A percentile compares a stretch with the other conserved stretches of the same genome.
Conservation (phyloP, 140 eudicot genomes). For the Anethum foeniculum region DNA sequence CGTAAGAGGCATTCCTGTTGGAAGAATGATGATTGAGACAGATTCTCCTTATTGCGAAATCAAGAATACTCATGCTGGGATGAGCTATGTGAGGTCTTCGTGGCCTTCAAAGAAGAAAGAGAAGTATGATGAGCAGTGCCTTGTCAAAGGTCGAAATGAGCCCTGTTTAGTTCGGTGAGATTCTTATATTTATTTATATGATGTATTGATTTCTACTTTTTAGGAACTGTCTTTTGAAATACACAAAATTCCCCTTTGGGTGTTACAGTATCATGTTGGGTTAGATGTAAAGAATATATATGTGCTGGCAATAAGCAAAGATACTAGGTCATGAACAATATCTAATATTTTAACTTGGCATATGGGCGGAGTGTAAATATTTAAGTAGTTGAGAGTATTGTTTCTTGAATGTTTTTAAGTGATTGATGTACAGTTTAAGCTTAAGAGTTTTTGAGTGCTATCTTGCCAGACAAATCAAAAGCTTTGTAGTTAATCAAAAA, state of each 20-base stretch:
- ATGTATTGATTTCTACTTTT: neutral
- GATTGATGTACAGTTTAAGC: neutral
- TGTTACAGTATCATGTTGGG: neutral
- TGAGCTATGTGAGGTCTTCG: slow-evolving; percentile 49
- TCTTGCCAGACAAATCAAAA: neutral
- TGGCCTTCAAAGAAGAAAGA: slow-evolving; percentile 98
- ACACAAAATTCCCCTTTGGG: neutral
- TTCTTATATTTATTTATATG: neutral
- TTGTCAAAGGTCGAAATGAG: slow-evolving; percentile 96
- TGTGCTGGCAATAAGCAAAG: neutral
- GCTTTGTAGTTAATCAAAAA: too few relatives aligned
- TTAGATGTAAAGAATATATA: neutral
- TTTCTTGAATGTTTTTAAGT: neutral
- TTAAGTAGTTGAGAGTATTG: neutral
- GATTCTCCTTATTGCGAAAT: slow-evolving; percentile 99
- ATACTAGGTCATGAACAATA: neutral
- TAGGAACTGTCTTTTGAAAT: neutral
- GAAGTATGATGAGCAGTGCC: slow-evolving; percentile 62
- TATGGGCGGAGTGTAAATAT: neutral
- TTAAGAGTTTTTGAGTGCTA: neutral
- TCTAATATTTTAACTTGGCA: neutral
- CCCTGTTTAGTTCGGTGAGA: slow-evolving; percentile 93
- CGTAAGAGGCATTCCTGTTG: slow-evolving; percentile 73
- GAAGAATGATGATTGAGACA: slow-evolving; percentile 92
- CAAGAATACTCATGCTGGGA: slow-evolving; percentile 91